A percentile compares a stretch with the other conserved stretches of the same genome.
Evolutionary conservation across 2,329 filamentous ascomycete genomes (phyloP).

Genomic region (Fusarium buxicola): DNA sequence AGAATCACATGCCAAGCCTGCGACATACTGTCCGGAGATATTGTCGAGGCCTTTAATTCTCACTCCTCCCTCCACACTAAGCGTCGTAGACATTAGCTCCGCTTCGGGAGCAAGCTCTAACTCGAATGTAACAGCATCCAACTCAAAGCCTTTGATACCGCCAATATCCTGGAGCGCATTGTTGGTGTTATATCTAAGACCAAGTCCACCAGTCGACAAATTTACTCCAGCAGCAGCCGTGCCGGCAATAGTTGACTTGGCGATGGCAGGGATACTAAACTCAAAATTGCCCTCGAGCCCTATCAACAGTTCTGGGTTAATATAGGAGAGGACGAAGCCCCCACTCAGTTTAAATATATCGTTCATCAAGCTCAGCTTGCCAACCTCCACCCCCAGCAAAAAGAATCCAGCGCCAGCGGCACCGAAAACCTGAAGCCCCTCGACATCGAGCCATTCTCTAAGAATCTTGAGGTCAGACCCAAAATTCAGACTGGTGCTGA

Average conservation of each 20-base stretch:
- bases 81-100: not conserved
- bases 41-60: not conserved
- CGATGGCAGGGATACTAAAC: not conserved
- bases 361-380: not conserved
- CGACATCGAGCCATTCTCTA: not conserved
- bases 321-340: slow-evolving; percentile 5
- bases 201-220: not conserved
- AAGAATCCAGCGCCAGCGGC: not conserved
- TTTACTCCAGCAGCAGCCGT: not conserved
- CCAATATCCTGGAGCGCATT: not conserved
- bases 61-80: not conserved
- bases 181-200: not conserved
- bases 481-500: not conserved
- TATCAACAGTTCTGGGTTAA: not conserved
- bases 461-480: not conserved
- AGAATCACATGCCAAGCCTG: not conserved
- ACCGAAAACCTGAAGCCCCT: not conserved
- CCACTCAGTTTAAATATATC: not conserved
- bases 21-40: not conserved
- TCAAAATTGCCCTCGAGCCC: not conserved
- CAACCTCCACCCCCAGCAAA: not conserved
- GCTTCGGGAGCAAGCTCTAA: not conserved
- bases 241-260: not conserved
- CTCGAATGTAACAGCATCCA: not conserved
- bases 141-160: slow-evolving; percentile 2